Evolutionary conservation across 345 rosid genomes (phyloP).

Genomic region (Iberis pinnata): DNA sequence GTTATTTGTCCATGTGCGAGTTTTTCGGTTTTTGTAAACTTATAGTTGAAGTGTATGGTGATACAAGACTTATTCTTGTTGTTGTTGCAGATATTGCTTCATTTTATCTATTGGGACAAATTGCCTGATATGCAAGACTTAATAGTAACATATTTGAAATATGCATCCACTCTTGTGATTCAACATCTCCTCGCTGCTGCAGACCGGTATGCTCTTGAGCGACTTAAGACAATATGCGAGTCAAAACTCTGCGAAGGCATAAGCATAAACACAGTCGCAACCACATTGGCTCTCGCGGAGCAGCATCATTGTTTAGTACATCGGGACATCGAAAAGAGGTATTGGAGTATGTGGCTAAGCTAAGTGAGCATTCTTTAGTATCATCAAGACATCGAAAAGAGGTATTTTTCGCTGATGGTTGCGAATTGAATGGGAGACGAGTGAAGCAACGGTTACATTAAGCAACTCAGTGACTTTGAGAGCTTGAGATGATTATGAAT

Average conservation of each 20-base stretch:
- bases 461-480: constrained; percentile 6
- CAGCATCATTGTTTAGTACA: constrained; percentile 73
- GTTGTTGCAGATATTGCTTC: constrained; percentile 59
- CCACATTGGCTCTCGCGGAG: constrained; percentile 71
- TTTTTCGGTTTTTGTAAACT: no score
- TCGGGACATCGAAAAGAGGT: constrained; percentile 60
- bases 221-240: constrained; percentile 66
- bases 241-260: constrained; percentile 62
- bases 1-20: no score
- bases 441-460: constrained; percentile 68
- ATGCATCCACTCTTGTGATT: constrained; percentile 59
- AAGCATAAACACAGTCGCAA: constrained; percentile 67
- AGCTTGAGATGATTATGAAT: no score
- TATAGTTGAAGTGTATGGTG: no score
- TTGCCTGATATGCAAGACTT: constrained; percentile 66
- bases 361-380: constrained; percentile 46
- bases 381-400: constrained; percentile 40
- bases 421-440: constrained; percentile 52
- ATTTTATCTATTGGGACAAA: constrained; percentile 75
- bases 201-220: constrained; percentile 67
- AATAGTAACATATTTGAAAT: constrained; percentile 48
- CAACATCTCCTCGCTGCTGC: constrained; percentile 88
- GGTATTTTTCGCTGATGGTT: constrained; percentile 41
- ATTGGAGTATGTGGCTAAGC: constrained; percentile 46
- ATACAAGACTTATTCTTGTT: neutral